phyloP scores from a whole-genome alignment of 441 rosid species.

The Pelargonium myrrhifolium region DNA sequence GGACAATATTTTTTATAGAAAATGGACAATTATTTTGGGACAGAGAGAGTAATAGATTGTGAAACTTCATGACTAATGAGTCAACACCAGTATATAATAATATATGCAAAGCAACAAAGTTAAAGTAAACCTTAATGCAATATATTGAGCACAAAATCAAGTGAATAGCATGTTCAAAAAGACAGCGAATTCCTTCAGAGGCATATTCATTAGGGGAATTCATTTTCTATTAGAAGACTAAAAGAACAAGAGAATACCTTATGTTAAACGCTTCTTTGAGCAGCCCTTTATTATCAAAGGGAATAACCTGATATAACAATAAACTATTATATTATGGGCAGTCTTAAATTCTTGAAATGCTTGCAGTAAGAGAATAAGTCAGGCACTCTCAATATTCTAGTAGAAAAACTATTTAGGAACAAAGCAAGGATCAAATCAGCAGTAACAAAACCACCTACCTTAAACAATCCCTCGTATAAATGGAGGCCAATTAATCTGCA shows the following conservation, averaged over 20 bases:
- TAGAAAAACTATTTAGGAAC: background rate
- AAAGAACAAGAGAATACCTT: slow-evolving; percentile 40
- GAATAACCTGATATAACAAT: slow-evolving; percentile 65
- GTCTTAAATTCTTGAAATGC: background rate
- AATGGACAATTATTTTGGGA: too few species aligned
- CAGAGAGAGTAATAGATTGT: background rate
- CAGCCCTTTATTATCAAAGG: slow-evolving; percentile 94
- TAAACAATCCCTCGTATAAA: slow-evolving; percentile 91
- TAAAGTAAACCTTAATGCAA: background rate
- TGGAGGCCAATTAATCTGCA: slow-evolving; percentile 96
- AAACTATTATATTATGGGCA: slow-evolving; percentile 11
- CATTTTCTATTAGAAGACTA: background rate
- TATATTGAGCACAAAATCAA: background rate
- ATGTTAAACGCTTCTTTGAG: slow-evolving; percentile 97
- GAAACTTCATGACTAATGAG: background rate
- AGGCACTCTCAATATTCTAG: background rate
- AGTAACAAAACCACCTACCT: slow-evolving; percentile 37
- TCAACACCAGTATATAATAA: background rate
- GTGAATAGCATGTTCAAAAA: background rate
- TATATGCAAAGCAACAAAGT: background rate
- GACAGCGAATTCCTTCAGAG: background rate
- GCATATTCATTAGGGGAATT: background rate
- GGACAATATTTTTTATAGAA: too few species aligned
- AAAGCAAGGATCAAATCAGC: slow-evolving; percentile 1
- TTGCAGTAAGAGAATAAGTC: background rate